phyloP scores from a whole-genome alignment of 2,329 filamentous ascomycete genomes.

The Talaromyces sp. region DNA sequence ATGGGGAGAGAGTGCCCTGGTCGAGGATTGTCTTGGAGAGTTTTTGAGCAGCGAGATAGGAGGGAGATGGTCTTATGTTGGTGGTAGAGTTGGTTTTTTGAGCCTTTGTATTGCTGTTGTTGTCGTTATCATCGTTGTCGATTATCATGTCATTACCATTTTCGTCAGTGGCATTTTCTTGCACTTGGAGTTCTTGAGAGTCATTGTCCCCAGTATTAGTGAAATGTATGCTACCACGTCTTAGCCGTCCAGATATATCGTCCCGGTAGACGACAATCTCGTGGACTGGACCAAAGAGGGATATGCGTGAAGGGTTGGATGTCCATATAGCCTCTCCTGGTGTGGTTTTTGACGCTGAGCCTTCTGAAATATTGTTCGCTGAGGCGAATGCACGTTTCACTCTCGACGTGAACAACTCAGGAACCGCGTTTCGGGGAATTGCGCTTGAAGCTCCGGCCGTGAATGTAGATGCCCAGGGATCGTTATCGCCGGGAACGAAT shows the following conservation, averaged over 20 bases:
- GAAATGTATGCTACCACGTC: slow-evolving; percentile 65
- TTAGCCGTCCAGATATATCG: slow-evolving; percentile 74
- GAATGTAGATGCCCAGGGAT: slow-evolving; percentile 92
- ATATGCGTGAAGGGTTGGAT: slow-evolving; percentile 77
- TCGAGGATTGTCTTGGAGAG: slow-evolving; percentile 89
- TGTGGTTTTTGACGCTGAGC: slow-evolving; percentile 47
- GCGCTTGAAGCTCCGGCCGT: slow-evolving; percentile 46
- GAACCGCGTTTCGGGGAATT: slow-evolving; percentile 57
- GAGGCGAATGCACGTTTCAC: slow-evolving; percentile 75
- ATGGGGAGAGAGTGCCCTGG: slow-evolving; percentile 84
- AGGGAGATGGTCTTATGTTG: slow-evolving; percentile 20
- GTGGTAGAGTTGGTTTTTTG: not conserved
- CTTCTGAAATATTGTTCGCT: slow-evolving; percentile 68
- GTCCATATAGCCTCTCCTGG: slow-evolving; percentile 81
- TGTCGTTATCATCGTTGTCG: slow-evolving; percentile 5
- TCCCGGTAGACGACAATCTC: slow-evolving; percentile 87
- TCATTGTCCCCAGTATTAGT: not conserved
- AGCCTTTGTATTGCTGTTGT: not conserved
- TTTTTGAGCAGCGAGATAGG: slow-evolving; percentile 59
- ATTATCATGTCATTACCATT: slow-evolving; percentile 6
- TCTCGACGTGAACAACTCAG: slow-evolving; percentile 84
- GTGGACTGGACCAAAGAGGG: slow-evolving; percentile 80
- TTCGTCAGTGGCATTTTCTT: not conserved
- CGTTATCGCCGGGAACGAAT: slow-evolving; percentile 93
- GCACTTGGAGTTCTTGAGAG: not conserved